Base-by-base conservation (phyloP, 371 early-diverging fungal genomes). In the Syncephalastrum monosporum region DNA sequence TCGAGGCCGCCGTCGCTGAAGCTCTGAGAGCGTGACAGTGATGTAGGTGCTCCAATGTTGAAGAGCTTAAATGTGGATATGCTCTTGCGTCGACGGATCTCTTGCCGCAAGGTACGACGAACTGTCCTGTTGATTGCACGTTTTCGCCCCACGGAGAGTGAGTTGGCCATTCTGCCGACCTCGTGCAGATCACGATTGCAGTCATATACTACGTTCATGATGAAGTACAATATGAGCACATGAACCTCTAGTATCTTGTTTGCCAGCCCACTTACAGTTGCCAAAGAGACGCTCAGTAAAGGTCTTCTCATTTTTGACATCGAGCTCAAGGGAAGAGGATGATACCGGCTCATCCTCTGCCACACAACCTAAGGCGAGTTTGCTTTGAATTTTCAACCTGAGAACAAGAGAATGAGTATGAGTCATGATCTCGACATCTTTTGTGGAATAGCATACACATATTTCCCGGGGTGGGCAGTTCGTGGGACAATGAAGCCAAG, bases 81-180 rank as follows among this genome's bases (percentile, higher is more conserved):
- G 42, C 60, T 60, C 21, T 49, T 33, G 16, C 54, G 47, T 25
- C 60, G 21, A 14, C 38, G 45, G 10, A 60, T 21, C 13, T 60
- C 60, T 47, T 54, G 52, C 15, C 53, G 60, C 5, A 60, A 24
- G 16, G 60, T 53, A 15, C 24, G 42, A 24, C 49, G 48, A 15
- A 48, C 49, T 0, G 60, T 19, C 33, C 23, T 41, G 15, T 54
- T 42, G 15, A 24, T 15, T 23, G 42, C 15, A 6, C 47, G 52
- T 29, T 42, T 21, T 54, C 24, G 1, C 49, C 47, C 41, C 42
- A 47, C 4, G 13, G 47, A 47, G 16, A 47, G 25, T 16, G 47
- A 53, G 15, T n/a, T 60, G 8, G 60, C 60, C 42, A 60, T 48
- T 49, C 60, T 15, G 23, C 60, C 54, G 5, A 60, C 60, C n/a